Evolutionary conservation across 2,329 filamentous ascomycete species (phyloP), one percentile per base, ranked within the genome.

Genomic region (Ascochyta fabae): DNA sequence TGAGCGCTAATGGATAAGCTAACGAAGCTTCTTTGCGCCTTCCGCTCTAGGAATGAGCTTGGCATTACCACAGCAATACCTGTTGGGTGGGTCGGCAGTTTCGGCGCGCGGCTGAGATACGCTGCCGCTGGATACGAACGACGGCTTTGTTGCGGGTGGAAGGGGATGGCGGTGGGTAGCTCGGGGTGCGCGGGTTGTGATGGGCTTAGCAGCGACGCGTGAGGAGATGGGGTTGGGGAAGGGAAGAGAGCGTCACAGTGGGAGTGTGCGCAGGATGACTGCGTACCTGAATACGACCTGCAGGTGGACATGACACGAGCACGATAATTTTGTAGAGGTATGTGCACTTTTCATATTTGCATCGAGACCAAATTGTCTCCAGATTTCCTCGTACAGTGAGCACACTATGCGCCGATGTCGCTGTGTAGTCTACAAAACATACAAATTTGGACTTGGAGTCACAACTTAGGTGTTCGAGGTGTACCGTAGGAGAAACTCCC

Each of bases 11-110:
- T 13, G 29, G 29, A 38, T 23, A 40, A 22, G 41, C 42, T 46
- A 33, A 47, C 27, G 48, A 56, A 56, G 53, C 53, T 56, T 56
- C 19, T 31, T 19, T 42, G 23, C 47, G 53, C 53, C 53, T 56
- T 47, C 53, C 53, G 48, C 33, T 24, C 42, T 41, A 34, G 43
- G 43, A 51, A 51, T 43, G 42, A 51, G 53, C 53, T 56, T 56
- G 53, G 53, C 53, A 56, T 56, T 51, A 56, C 47, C 53, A 56
- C 36, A 56, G 15, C 9, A 31, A 15, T 34, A 35, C 33, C n/a
- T 16, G 34, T 22, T 2, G 3, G 16, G 53, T 56, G 47, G 53
- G 47, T 24, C 43, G 19, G 29, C 22, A 7, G 24, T 5, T 16
- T 27, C 24, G 24, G 31, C 16, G 19, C 29, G 23, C 24, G 44